Base-by-base conservation (phyloP, 2,329 filamentous ascomycete genomes). In the Aureobasidium subglaciale region DNA sequence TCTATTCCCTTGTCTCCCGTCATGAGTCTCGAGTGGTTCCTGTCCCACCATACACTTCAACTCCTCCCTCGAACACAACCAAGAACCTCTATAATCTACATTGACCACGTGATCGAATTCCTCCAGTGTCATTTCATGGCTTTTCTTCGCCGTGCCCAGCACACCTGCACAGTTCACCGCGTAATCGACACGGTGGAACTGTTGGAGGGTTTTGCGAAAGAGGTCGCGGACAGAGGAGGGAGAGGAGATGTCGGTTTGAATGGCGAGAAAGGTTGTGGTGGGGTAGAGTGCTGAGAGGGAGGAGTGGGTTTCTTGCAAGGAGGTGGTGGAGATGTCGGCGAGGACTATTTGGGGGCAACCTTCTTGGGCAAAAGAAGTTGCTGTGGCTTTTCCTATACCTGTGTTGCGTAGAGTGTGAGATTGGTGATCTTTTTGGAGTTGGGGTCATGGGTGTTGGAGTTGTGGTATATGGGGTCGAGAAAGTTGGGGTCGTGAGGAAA, bases 141-240 rank as follows among this genome's bases (percentile, higher is more conserved):
- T 73, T 3, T 66, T 63, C 13, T 68, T 67, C 24, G 66, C 65
- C 27, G 66, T 66, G n/a, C 69, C 68, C 24, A 73, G 66, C 6
- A 75, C 69, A n/a, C 73, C 73, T 22, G 74, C 75, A 56, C 67
- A 71, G 62, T 78, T 77, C 32, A 75, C 69, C 16, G 71, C 71
- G 62, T 78, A 78, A 63, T 78, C 74, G 15, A 78, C 67, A 4
- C 74, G 64, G 0, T 70, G 70, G 54, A 72, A 75, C 13, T 63
- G 59, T 1, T 61, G 57, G 4, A 73, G 65, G 2, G 67, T 63
- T 4, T 48, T 60, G 4, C 65, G 63, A 49, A 77, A 63, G 9
- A 71, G 65, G 3, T 52, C 52, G 4, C 68, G 58, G 8, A 77
- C 64, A 4, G 72, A 63, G 1, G 63, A 60, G 25, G 71, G 68